Conservation (phyloP, 768 basidiomycete genomes). For the Leccinum obscurum region DNA sequence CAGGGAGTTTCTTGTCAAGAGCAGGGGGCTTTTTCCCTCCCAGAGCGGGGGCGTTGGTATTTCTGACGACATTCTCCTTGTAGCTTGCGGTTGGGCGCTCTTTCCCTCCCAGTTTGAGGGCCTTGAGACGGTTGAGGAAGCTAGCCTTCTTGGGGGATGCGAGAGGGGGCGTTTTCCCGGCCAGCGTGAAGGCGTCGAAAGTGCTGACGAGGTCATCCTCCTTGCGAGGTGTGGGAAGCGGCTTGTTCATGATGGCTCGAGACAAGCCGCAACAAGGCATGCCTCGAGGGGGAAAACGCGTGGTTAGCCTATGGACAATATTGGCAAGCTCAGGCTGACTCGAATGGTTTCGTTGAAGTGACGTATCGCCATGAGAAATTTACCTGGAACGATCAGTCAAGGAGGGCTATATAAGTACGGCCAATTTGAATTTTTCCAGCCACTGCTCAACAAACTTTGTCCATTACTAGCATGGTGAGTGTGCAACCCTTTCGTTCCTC, state of each 20-base stretch:
- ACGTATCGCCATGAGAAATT: no score
- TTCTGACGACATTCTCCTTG: slow-evolving; percentile 25
- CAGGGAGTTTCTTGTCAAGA: slow-evolving; percentile 16
- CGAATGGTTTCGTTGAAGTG: slow-evolving; percentile 3
- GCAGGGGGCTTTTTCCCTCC: slow-evolving; percentile 18
- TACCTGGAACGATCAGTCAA: no score
- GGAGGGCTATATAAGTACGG: no score
- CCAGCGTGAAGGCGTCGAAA: slow-evolving; percentile 34
- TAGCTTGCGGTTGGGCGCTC: slow-evolving; percentile 1
- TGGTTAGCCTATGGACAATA: slow-evolving; percentile 12
- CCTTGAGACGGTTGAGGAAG: not conserved
- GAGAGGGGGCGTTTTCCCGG: not conserved
- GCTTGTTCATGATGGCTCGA: slow-evolving; percentile 23
- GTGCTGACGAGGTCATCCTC: slow-evolving; percentile 32
- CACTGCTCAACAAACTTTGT: no score
- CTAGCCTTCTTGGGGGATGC: not conserved
- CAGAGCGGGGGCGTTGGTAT: slow-evolving; percentile 36
- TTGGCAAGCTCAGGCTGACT: slow-evolving; percentile 22
- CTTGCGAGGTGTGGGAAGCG: slow-evolving; percentile 11
- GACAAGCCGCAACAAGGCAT: slow-evolving; percentile 10
- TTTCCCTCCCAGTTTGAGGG: slow-evolving; percentile 20
- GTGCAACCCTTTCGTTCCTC: not conserved
- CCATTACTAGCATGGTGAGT: no score
- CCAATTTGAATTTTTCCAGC: no score
- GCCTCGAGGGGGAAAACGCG: slow-evolving; percentile 2